Evolutionary conservation across 2,329 filamentous ascomycete genomes (phyloP).

Genomic region (Arthroderma sp.): DNA sequence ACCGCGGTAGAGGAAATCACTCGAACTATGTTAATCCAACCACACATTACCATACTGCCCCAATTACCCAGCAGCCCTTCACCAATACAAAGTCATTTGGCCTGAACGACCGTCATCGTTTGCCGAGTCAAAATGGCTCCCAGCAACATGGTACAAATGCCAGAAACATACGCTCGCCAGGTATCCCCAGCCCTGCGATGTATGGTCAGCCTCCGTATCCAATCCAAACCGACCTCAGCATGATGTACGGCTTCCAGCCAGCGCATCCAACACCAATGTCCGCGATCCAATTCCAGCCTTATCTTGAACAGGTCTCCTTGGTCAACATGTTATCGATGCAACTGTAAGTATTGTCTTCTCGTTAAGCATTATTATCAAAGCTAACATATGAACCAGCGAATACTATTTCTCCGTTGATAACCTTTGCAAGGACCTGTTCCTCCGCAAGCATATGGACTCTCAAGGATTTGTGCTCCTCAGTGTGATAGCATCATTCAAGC

Average conservation of each 20-base stretch:
- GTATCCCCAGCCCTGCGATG: slow-evolving; percentile 42
- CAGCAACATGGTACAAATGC: slow-evolving; percentile 32
- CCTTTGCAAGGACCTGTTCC: slow-evolving; percentile 78
- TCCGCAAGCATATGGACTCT: slow-evolving; percentile 85
- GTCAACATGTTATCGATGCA: slow-evolving; percentile 48
- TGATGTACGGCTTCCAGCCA: slow-evolving; percentile 43
- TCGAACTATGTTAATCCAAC: slow-evolving; percentile 17
- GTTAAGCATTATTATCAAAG: slow-evolving; percentile 1
- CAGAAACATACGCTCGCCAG: slow-evolving; percentile 46
- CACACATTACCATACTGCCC: slow-evolving; percentile 26
- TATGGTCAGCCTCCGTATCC: slow-evolving; percentile 34
- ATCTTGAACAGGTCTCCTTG: slow-evolving; percentile 44
- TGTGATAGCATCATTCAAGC: slow-evolving; percentile 74
- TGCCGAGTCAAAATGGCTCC: slow-evolving; percentile 27
- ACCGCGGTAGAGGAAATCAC: slow-evolving; percentile 30
- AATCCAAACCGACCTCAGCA: slow-evolving; percentile 33
- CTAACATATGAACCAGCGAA: slow-evolving; percentile 45
- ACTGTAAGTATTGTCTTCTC: slow-evolving; percentile 27
- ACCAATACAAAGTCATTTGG: slow-evolving; percentile 27
- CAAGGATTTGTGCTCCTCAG: slow-evolving; percentile 78
- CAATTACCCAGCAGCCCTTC: slow-evolving; percentile 23
- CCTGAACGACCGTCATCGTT: slow-evolving; percentile 29
- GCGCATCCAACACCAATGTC: slow-evolving; percentile 43
- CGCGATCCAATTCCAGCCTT: slow-evolving; percentile 45
- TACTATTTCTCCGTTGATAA: slow-evolving; percentile 98